Evolutionary conservation across 257 asterid genomes (phyloP), one percentile per base, ranked within the genome.

Genomic region (Fraxinus anomala): DNA sequence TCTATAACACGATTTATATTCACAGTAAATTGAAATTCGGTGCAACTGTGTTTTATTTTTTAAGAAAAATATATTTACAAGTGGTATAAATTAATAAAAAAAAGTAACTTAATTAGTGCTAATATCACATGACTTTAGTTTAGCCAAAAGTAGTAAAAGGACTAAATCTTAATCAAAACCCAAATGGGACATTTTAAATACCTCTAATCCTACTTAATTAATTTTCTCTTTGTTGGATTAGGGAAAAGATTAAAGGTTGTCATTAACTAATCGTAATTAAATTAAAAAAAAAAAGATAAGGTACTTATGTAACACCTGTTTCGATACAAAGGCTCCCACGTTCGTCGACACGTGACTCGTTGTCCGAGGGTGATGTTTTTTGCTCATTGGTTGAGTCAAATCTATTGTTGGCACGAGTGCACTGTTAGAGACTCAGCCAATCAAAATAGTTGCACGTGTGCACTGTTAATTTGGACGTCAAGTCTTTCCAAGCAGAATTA

Each of bases 331-430:
- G 79, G 54, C 9, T 37, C 72, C 82, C 85, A 80, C 89, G 85
- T 83, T 87, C 67, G 83, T 26, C 26, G 82, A 80, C 87, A 80
- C 36, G 36, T 63, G 19, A 12, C 34, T 63, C 36, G 69, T 63
- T 36, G 34, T 1, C 69, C 69, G n/a, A 63, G 17, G 11, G 4
- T 56, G 26, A n/a, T 56, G n/a, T 3, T 56, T 56, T 56, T 56
- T 56, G 66, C 26, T 19, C 66, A n/a, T 56, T 56, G 66, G 28
- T n/a, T n/a, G 12, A 56, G 26, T 56, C 66, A n/a, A 56, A 56
- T n/a, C 4, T 10, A 56, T 12, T n/a, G 66, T 26, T n/a, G 66
- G 66, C 66, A 54, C 26, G 33, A 23, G 69, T 63, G 31, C 16
- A 21, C 31, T 54, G 23, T 54, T 17, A 5, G 9, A 54, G 26